Conservation (phyloP, 768 basidiomycete genomes). For the Lepiota venenata region DNA sequence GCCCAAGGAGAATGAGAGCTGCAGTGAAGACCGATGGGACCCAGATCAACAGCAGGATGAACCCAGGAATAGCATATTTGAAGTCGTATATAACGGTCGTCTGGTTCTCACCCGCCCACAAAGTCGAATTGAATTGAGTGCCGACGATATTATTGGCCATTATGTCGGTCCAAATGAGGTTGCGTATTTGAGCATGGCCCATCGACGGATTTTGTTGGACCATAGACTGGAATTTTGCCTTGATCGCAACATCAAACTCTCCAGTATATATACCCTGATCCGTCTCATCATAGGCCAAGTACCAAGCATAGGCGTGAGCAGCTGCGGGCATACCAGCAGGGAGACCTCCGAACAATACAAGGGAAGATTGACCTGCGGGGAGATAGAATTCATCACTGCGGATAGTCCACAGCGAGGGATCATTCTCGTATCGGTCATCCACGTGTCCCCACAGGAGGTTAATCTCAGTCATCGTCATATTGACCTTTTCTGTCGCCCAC, state of each 20-base stretch:
- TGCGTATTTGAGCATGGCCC: slow-evolving; percentile 7
- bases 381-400: background rate
- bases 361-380: background rate
- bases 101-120: background rate
- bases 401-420: background rate
- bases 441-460: slow-evolving; percentile 1
- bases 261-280: background rate
- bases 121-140: background rate
- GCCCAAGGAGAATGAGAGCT: background rate
- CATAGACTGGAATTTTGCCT: background rate
- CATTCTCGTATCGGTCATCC: background rate
- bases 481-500: slow-evolving; percentile 1
- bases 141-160: slow-evolving; percentile 6
- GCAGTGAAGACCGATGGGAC: background rate
- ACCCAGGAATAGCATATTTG: slow-evolving; percentile 5
- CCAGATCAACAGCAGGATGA: slow-evolving; percentile 6
- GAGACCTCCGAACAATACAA: too few relatives aligned
- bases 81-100: slow-evolving; percentile 2
- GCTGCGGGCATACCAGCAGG: background rate
- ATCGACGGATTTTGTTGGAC: background rate
- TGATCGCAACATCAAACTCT: background rate
- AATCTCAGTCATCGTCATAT: background rate
- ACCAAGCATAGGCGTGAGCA: background rate
- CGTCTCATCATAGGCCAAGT: too few relatives aligned
- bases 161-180: slow-evolving; percentile 9